Evolutionary conservation across 345 rosid genomes (phyloP).

Genomic region (Theobroma cacao): DNA sequence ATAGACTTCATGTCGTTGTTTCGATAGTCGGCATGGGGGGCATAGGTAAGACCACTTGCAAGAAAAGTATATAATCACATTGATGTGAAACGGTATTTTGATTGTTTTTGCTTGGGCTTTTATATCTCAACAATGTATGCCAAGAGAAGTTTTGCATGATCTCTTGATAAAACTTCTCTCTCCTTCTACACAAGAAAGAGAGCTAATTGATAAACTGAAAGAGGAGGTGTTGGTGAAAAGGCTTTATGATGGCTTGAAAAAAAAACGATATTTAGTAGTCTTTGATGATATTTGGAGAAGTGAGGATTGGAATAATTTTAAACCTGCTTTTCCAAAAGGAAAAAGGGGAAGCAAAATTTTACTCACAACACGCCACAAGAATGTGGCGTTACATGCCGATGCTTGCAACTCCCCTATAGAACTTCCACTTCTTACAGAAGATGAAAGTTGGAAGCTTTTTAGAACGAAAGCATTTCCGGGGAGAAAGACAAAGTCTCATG

Average conservation of each 20-base stretch:
- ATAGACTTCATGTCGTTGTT: neutral
- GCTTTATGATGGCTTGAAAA: neutral
- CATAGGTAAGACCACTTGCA: constrained; percentile 41
- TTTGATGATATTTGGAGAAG: constrained; percentile 19
- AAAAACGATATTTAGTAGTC: neutral
- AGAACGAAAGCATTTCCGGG: neutral
- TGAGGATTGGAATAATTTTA: neutral
- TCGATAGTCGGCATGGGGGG: constrained; percentile 46
- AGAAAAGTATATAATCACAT: constrained; percentile 25
- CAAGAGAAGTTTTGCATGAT: constrained; percentile 24
- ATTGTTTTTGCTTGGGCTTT: constrained; percentile 36
- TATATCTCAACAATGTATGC: constrained; percentile 31
- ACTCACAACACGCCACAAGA: neutral
- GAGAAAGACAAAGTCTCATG: neutral
- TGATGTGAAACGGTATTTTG: constrained; percentile 20
- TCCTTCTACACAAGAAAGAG: constrained; percentile 6
- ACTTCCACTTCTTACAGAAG: neutral
- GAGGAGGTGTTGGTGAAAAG: neutral
- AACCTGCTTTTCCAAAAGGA: neutral
- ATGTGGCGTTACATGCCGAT: neutral
- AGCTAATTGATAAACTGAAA: neutral
- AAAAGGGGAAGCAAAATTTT: neutral
- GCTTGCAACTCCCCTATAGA: neutral
- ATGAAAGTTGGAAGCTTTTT: constrained; percentile 11
- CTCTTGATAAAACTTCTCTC: constrained; percentile 21